Evolutionary conservation across 2,329 filamentous ascomycete genomes (phyloP).

Genomic region (Paecilomyces dactylethromorphus): DNA sequence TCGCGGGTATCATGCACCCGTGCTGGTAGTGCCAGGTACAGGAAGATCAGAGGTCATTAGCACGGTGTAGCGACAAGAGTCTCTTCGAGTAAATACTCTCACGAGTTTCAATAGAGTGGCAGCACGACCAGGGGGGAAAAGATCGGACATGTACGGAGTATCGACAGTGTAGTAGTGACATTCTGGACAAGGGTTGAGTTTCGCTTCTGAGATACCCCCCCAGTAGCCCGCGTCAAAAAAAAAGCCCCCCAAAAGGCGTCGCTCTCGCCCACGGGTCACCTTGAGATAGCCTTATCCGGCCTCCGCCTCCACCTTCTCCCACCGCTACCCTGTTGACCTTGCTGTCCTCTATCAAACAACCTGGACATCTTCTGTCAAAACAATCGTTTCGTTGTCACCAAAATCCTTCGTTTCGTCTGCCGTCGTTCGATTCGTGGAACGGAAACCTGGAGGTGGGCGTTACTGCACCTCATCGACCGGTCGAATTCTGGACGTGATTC

Average conservation of each 20-base stretch:
- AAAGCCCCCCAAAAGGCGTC: not conserved
- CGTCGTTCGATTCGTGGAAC: not conserved
- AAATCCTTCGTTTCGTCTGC: not conserved
- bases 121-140: not conserved
- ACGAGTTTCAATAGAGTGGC: not conserved
- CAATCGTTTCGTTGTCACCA: not conserved
- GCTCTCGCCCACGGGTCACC: not conserved
- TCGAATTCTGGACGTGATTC: conserved; percentile 4
- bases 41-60: not conserved
- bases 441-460: not conserved
- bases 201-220: not conserved
- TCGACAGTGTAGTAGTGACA: not conserved
- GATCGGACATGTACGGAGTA: not conserved
- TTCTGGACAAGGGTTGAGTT: not conserved
- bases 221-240: not conserved
- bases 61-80: not conserved
- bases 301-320: conserved; percentile 3
- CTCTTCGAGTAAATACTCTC: not conserved
- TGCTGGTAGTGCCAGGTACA: not conserved
- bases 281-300: conserved; percentile 12
- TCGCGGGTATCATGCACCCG: not conserved
- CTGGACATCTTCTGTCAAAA: not conserved
- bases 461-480: not conserved
- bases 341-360: not conserved
- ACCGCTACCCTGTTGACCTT: conserved; percentile 4